A percentile compares a stretch with the other conserved stretches of the same genome.
phyloP scores from a whole-genome alignment of 352 stramenopile genomes.

The Globisporangium nagaii region DNA sequence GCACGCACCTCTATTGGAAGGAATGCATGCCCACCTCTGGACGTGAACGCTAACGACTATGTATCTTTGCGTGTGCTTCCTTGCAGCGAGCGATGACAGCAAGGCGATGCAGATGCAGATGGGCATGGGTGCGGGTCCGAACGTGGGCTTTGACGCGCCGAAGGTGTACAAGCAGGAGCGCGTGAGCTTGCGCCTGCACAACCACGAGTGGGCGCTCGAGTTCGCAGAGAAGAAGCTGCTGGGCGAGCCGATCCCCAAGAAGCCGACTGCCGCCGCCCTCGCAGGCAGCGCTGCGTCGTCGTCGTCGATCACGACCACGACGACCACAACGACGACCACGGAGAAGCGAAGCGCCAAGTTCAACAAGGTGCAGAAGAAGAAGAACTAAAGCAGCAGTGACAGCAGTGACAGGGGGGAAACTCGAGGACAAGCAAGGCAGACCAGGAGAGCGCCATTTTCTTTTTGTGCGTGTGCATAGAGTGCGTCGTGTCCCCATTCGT shows the following conservation, averaged over 20 bases:
- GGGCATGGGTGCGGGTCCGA: constrained; percentile 80
- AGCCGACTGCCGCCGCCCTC: constrained; percentile 11
- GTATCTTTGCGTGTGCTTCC: background rate
- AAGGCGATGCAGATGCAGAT: constrained; percentile 92
- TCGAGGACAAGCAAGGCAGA: no score
- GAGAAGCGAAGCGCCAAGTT: constrained; percentile 67
- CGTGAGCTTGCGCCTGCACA: constrained; percentile 77
- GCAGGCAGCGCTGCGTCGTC: background rate
- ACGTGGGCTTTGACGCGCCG: constrained; percentile 86
- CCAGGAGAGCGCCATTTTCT: no score
- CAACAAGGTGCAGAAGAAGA: constrained; percentile 72
- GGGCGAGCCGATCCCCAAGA: constrained; percentile 58
- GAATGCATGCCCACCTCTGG: background rate
- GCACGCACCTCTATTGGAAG: background rate
- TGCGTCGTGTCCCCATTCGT: no score
- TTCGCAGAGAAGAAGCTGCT: constrained; percentile 81
- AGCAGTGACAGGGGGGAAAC: no score
- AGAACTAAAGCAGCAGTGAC: constrained; percentile 10
- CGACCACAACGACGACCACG: constrained; percentile 22
- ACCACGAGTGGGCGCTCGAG: constrained; percentile 77
- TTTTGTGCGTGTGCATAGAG: background rate
- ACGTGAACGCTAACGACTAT: background rate
- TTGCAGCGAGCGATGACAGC: constrained; percentile 77
- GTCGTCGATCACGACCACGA: constrained; percentile 10
- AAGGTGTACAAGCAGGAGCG: constrained; percentile 89